Evolutionary conservation across 257 asterid species (phyloP), one percentile per base, ranked within the genome.

Genomic region (Solanum virginianum): DNA sequence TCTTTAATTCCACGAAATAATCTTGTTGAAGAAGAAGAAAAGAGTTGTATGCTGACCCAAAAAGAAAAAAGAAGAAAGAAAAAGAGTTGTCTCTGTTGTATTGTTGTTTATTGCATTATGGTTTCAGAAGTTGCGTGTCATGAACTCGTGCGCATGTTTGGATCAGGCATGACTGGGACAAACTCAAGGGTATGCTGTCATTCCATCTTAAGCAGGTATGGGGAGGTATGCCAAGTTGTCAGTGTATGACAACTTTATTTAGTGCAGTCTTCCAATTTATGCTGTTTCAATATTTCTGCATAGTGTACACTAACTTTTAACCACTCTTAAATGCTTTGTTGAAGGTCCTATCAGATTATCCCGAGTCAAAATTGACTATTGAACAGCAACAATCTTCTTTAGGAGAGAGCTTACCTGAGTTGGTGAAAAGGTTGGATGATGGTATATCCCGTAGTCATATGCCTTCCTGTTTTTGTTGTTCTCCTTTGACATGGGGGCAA

Each of bases 341-440:
- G 43, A 86, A 96, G 99, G 94, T 94, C 84, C 92, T 96, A 65
- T 85, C 93, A 66, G 93, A 93, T 86, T 96, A 95, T 88, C 98
- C 98, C 43, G 98, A 96, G 94, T 95, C 97, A 82, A 90, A 92
- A 87, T 89, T 90, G 98, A 89, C 94, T 51, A 86, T 20, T 18
- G 97, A 95, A 83, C 91, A 92, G 90, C 99, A 95, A 87, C 88
- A 86, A 82, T 89, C 97, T 84, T 88, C 92, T 69, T 87, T 95
- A 80, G 98, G 97, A 83, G 99, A 93, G 89, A 89, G 94, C 82
- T 92, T 90, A 84, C 89, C 81, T 85, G 98, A 91, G 84, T 88
- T 96, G 98, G 95, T 86, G 89, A 92, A 91, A 91, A 95, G 98
- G 97, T 94, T 96, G 97, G 97, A 95, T 74, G 90, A 96, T 94